Evolutionary conservation across 805 yeast genomes (phyloP).

Genomic region (Candida cerambycidarum): DNA sequence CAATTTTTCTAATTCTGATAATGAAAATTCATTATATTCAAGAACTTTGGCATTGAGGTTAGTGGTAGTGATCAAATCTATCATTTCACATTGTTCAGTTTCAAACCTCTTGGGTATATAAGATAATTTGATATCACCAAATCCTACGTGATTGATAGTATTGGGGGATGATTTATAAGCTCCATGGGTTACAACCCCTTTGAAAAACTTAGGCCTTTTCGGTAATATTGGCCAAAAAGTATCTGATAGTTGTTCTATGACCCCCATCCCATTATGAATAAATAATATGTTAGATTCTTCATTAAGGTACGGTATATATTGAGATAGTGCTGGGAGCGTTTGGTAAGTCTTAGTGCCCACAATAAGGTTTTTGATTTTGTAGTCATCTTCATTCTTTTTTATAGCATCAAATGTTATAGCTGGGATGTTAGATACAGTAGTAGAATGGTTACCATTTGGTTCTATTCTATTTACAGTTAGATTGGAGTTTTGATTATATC

Average conservation of each 20-base stretch:
- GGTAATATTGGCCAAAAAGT: constrained; percentile 51
- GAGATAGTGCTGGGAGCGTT: constrained; percentile 60
- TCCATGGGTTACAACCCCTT: constrained; percentile 85
- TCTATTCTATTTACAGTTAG: constrained; percentile 13
- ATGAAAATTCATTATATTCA: constrained; percentile 2
- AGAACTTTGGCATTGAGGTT: constrained; percentile 6
- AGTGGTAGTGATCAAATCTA: constrained; percentile 2
- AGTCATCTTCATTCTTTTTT: background rate
- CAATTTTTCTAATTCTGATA: constrained; percentile 56
- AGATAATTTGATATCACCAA: constrained; percentile 62
- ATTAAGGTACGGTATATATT: constrained; percentile 50
- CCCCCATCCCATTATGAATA: constrained; percentile 88
- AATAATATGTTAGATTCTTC: constrained; percentile 57
- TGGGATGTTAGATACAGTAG: background rate
- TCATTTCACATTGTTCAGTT: constrained; percentile 11
- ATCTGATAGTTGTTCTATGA: constrained; percentile 49
- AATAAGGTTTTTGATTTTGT: constrained; percentile 46
- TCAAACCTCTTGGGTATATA: constrained; percentile 45
- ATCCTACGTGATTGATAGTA: constrained; percentile 62
- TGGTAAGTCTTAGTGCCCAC: constrained; percentile 81
- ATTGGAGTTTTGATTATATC: background rate
- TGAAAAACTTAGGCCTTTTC: constrained; percentile 57
- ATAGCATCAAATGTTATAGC: background rate
- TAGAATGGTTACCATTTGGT: background rate
- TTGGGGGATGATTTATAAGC: constrained; percentile 49